Percentiles rank a stretch among this genome's conserved stretches.
phyloP scores from a whole-genome alignment of 2,329 filamentous ascomycete species.

The Fusarium sublunatum region DNA sequence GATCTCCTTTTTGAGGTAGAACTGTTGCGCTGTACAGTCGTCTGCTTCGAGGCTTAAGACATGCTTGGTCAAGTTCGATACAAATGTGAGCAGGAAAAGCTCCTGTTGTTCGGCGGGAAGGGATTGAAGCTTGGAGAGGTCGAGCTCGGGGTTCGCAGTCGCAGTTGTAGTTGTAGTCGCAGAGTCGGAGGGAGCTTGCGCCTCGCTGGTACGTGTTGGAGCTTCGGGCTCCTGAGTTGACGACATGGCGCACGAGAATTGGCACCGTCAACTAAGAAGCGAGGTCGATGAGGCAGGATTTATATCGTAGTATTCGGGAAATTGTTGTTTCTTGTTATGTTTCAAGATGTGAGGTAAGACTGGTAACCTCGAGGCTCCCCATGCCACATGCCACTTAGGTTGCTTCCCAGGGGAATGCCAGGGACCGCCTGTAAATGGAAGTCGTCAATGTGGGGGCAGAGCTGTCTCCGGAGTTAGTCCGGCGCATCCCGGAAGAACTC shows the following conservation, averaged over 20 bases:
- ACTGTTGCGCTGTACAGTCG: slow-evolving; percentile 87
- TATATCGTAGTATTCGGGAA: slow-evolving; percentile 16
- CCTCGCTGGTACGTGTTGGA: slow-evolving; percentile 47
- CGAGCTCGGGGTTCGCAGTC: slow-evolving; percentile 78
- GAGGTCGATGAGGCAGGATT: slow-evolving; percentile 14
- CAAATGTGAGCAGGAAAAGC: slow-evolving; percentile 90
- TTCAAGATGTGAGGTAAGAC: slow-evolving; percentile 31
- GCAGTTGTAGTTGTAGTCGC: slow-evolving; percentile 31
- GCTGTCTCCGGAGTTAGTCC: slow-evolving; percentile 46
- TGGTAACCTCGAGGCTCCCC: slow-evolving; percentile 40
- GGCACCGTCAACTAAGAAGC: slow-evolving; percentile 38
- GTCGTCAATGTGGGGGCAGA: slow-evolving; percentile 29
- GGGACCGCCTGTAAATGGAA: slow-evolving; percentile 23
- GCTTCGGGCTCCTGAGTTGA: slow-evolving; percentile 52
- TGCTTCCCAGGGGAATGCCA: slow-evolving; percentile 23
- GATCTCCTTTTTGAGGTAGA: slow-evolving; percentile 91
- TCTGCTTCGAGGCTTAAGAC: slow-evolving; percentile 79
- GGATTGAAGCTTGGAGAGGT: slow-evolving; percentile 87
- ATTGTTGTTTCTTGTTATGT: slow-evolving; percentile 27
- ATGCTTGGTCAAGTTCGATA: slow-evolving; percentile 83
- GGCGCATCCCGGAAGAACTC: slow-evolving; percentile 35
- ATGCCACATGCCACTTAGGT: slow-evolving; percentile 42
- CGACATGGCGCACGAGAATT: slow-evolving; percentile 49
- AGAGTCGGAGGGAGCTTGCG: slow-evolving; percentile 51
- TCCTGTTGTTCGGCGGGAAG: slow-evolving; percentile 96